phyloP scores from a whole-genome alignment of 2,329 filamentous ascomycete genomes.

The Grosmannia penicillata region DNA sequence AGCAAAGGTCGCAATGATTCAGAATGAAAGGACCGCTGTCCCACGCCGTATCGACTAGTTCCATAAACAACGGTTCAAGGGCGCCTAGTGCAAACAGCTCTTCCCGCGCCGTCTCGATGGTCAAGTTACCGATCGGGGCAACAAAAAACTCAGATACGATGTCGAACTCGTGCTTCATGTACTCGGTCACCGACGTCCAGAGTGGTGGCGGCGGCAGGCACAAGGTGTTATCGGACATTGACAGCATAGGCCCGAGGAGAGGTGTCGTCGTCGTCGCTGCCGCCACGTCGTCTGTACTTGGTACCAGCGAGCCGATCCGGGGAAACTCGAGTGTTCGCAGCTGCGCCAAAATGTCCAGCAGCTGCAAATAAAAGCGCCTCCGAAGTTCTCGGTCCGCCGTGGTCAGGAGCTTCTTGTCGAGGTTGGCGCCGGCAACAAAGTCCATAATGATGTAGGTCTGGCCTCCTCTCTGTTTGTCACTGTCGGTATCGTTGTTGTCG shows the following conservation, averaged over 20 bases:
- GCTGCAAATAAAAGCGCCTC: conserved; percentile 10
- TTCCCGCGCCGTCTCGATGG: conserved; percentile 8
- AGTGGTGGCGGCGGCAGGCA: conserved; percentile 1
- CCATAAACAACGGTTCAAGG: conserved; percentile 3
- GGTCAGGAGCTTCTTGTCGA: conserved; percentile 7
- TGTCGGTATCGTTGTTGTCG: background rate
- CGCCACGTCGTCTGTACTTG: conserved; percentile 7
- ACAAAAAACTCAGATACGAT: conserved; percentile 3
- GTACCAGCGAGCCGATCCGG: conserved; percentile 13
- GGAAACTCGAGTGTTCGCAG: conserved; percentile 13
- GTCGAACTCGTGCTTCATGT: conserved; percentile 2
- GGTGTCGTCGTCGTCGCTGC: background rate
- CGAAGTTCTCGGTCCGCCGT: conserved; percentile 2
- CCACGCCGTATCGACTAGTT: background rate
- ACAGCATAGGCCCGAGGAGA: conserved; percentile 9
- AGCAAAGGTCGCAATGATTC: conserved; percentile 12
- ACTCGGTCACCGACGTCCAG: conserved; percentile 2
- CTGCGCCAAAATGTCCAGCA: conserved; percentile 13
- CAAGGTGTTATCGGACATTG: conserved; percentile 5
- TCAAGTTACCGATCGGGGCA: conserved; percentile 4
- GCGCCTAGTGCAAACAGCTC: conserved; percentile 9
- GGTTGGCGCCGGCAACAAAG: conserved; percentile 10
- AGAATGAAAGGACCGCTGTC: conserved; percentile 11
- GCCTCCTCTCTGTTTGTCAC: background rate
- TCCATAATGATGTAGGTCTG: conserved; percentile 13